These are phyloP conservation scores for Lolium multiflorum DNA, from an alignment of 176 grass and related monocot species.

Conservation along the genomic window DNA sequence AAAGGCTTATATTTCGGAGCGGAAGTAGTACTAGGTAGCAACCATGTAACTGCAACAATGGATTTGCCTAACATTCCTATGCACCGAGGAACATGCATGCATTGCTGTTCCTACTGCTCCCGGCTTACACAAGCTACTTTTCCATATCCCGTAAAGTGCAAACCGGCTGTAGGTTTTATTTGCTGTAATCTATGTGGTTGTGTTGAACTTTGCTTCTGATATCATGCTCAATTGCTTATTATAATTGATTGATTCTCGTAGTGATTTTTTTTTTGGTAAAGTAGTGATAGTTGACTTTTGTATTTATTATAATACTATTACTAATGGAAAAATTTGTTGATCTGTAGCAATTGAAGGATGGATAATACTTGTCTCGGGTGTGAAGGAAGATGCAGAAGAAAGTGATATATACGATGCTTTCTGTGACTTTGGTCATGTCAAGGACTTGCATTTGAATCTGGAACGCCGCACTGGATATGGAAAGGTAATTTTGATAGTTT, in stretches of 20 bases:
- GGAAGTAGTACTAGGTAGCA: background rate
- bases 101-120: constrained; percentile 7
- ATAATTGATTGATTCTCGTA: background rate
- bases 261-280: background rate
- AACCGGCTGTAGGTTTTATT: constrained; percentile 10
- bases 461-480: constrained; percentile 58
- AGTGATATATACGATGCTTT: constrained; percentile 57
- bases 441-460: constrained; percentile 66
- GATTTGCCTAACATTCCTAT: background rate
- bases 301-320: background rate
- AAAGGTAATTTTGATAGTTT: constrained; percentile 56
- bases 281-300: background rate
- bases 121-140: constrained; percentile 22
- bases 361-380: constrained; percentile 58
- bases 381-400: constrained; percentile 65
- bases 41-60: background rate
- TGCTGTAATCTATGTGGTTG: constrained; percentile 35
- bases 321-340: constrained; percentile 22
- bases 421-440: constrained; percentile 61
- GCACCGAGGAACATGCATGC: background rate
- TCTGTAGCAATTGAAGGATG: constrained; percentile 64
- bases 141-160: background rate
- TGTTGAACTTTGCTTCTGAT: constrained; percentile 12
- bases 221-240: background rate
- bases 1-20: no score